Evolutionary conservation across 2,329 filamentous ascomycete genomes (phyloP), one percentile per base, ranked within the genome.

Genomic region (Phyllosticta citrichinensis): DNA sequence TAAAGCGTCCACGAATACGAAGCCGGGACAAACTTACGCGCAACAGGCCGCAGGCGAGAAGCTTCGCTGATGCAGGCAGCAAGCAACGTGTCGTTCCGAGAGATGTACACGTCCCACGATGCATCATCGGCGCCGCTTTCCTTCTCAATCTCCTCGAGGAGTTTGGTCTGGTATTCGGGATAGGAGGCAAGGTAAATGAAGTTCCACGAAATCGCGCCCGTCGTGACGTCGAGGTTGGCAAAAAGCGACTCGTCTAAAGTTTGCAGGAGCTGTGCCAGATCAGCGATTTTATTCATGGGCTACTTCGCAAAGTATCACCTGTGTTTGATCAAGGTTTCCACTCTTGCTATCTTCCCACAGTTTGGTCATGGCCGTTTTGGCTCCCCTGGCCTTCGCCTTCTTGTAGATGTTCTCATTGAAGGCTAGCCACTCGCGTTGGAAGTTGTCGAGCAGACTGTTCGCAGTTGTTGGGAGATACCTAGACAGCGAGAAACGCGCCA

Each of bases 201-300:
- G n/a, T 69, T 72, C 77, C 78, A 81, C 0, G 75, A 73, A 0
- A 79, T 55, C 1, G 66, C 75, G 4, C 75, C 74, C 2, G 72
- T 72, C 2, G 75, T 78, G 12, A 79, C 76, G 60, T 79, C 77
- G 1, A 79, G 67, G 58, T 79, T 78, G 6, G 74, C 76, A 62
- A 71, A 79, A 0, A 79, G 68, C n/a, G 69, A 68, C 64, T 79
- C 77, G 62, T 78, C 75, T 3, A 78, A 62, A 0, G 76, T 78
- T 27, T 77, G 76, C 0, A 74, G 63, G 1, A 73, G 52, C 53
- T 76, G 62, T 5, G 71, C 66, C 12, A 11, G 60, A 59, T 19
- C 53, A 52, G 25, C 35, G 20, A 12, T 6, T 12, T 47, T 47
- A 17, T 5, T 35, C 9, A 12, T 30, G 17, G 4, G n/a, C 47